Evolutionary conservation across 768 basidiomycete genomes (phyloP).

Genomic region (Amanita subjunquillea): DNA sequence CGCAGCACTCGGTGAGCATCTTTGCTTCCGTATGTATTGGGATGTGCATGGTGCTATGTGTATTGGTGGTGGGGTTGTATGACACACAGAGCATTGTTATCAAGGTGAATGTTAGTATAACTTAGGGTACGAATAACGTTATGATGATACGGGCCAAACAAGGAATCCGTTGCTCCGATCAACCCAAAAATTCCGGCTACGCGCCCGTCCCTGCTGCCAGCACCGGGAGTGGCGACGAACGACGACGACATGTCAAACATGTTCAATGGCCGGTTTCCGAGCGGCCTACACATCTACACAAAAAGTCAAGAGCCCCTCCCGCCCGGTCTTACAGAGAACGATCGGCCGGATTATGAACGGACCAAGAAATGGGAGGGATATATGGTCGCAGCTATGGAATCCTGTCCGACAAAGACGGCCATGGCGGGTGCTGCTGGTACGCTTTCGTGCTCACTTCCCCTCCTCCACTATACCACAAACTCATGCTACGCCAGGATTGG

Average conservation of each 20-base stretch:
- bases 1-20: background rate
- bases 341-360: conserved; percentile 54
- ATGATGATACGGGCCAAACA: background rate
- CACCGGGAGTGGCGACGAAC: background rate
- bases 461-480: background rate
- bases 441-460: conserved; percentile 14
- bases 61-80: background rate
- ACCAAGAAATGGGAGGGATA: conserved; percentile 70
- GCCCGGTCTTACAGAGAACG: conserved; percentile 73
- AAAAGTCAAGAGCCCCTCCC: conserved; percentile 86
- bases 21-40: conserved; percentile 2
- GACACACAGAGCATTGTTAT: background rate
- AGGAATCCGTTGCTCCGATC: background rate
- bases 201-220: background rate
- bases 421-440: conserved; percentile 77
- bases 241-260: conserved; percentile 1
- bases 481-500: conserved; percentile 52
- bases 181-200: background rate
- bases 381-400: conserved; percentile 69
- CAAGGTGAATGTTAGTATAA: conserved; percentile 1
- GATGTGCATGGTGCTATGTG: background rate
- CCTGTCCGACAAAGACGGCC: conserved; percentile 74
- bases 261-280: conserved; percentile 17
- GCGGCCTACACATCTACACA: conserved; percentile 66
- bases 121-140: background rate